Base-by-base conservation (phyloP, 495 filamentous ascomycete species). In the Sordaria brevicollis region DNA sequence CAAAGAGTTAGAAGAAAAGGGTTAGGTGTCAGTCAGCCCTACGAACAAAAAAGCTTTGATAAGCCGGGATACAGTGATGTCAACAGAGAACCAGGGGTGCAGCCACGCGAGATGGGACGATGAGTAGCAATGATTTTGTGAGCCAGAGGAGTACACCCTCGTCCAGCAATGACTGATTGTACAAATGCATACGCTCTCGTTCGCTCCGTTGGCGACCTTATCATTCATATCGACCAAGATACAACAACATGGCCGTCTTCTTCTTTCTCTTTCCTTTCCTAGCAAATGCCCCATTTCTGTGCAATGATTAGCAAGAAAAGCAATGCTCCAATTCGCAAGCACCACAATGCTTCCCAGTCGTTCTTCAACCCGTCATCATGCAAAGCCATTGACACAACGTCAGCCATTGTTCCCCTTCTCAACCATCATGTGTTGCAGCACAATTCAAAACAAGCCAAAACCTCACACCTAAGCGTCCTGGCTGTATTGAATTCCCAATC, bases 401-500 rank as follows among this genome's bases (percentile, higher is more conserved):
- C 25, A 31, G 13, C 43, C 21, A 29, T 10, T 15, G 15, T 2
- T 57, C 21, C 10, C 43, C 21, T 29, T 57, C 10, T 57, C 11
- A 57, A 11, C 49, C 11, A 25, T 29, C 5, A 57, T 1, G 49
- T 33, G 13, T n/a, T 67, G 66, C 15, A 21, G 65, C 43, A 8
- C 7, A 68, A n/a, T 31, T 11, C 37, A 38, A 36, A 65, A 36
- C 31, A 38, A 70, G 17, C 31, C 39, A 34, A 66, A 69, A 41
- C 34, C 33, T 41, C 38, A 35, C 54, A 66, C 54, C 66, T 74
- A 78, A 8, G 68, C 65, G 35, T 77, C 74, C 65, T 80, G 79
- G 19, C 80, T 66, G 62, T 85, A 82, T 37, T 81, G 83, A 71
- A 92, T 92, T 54, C 90, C 90, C 72, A 92, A 80, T 19, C 90